Base-by-base conservation (phyloP, 495 filamentous ascomycete species). In the Penicillium parvum region DNA sequence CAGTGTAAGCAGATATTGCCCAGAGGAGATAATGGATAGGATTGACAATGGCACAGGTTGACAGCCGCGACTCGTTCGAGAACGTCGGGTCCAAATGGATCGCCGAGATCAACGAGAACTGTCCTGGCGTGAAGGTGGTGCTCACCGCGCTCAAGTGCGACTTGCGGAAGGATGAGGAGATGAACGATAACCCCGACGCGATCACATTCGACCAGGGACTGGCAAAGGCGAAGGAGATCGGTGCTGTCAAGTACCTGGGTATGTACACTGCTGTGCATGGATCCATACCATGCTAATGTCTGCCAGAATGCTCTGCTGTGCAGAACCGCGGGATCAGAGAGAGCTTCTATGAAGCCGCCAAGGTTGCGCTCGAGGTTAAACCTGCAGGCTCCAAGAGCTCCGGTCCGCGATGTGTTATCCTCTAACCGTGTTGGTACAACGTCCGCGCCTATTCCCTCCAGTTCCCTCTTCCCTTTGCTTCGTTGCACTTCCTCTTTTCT, bases 71-170 rank as follows among this genome's bases (percentile, higher is more conserved):
- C 60, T 96, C 91, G 18, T 82, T 98, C 48, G 92, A 97, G 65
- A 98, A 98, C 76, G 88, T 98, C 37, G 89, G 94, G 57, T 89
- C 86, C 41, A 98, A 97, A 69, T 98, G 92, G 92, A 87, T 96
- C 12, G 83, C 86, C 36, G 92, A 98, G 64, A 98, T 98, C 46
- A 87, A 88, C 26, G 94, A 97, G 65, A 96, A 98, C 62, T 97
- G 92, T 65, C 88, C 87, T 11, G 87, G 85, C 18, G 92, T 96
- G 36, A 91, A 90, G 58, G 75, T 98, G 21, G 94, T 97, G 20
- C 72, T 98, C n/a, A 91, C 96, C 4, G 92, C 92, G 21, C 74
- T 98, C 37, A 98, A 98, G 68, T 98, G 92, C 66, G 92, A 98
- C 71, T 69, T 98, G 63, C 78, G 92, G 33, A 90, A 95, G 64